Evolutionary conservation across 2,329 filamentous ascomycete genomes (phyloP), one percentile per base, ranked within the genome.

Genomic region (Capronia americana): DNA sequence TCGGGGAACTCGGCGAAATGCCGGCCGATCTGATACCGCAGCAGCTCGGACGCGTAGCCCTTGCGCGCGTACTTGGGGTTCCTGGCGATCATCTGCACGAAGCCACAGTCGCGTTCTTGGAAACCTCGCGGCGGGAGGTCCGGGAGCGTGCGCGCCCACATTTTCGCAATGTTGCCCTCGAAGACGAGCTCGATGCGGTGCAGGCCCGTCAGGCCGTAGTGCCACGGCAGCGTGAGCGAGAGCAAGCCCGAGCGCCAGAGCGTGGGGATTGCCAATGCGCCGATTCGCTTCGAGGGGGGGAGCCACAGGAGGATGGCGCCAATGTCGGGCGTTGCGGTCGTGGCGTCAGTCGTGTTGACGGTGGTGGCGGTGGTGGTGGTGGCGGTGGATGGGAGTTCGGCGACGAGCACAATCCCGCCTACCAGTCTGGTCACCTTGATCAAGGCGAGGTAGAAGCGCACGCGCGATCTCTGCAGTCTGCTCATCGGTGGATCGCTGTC

Each of bases 291-390:
- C 24, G 46, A 32, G 1, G 67, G 67, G 5, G 64, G 64, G 14
- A 67, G 61, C 67, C 67, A 69, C 5, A 69, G 61, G 20, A 69
- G 32, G n/a, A 69, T 61, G 32, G 64, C 64, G 14, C 53, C 67
- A 53, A 69, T 59, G 28, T 69, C 61, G 34, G 14, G 24, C 12
- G 41, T 48, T 24, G 63, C 44, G n/a, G 20, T 44, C 11, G 28
- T 20, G 26, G 24, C 7, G 32, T n/a, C 24, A 23, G n/a, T 41
- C 6, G 57, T n/a, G 26, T n/a, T n/a, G n/a, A n/a, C 41, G 24
- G 5, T 17, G 1, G 38, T 2, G 8, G 12, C 44, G 11, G 23
- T 12, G 44, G 23, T 6, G 17, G 17, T 44, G 38, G 51, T 54
- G 1, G 17, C 51, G 5, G 65, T 51, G 26, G 53, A 44, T 14